Evolutionary conservation across 345 rosid genomes (phyloP).

Genomic region (Hypericum androsaemum): DNA sequence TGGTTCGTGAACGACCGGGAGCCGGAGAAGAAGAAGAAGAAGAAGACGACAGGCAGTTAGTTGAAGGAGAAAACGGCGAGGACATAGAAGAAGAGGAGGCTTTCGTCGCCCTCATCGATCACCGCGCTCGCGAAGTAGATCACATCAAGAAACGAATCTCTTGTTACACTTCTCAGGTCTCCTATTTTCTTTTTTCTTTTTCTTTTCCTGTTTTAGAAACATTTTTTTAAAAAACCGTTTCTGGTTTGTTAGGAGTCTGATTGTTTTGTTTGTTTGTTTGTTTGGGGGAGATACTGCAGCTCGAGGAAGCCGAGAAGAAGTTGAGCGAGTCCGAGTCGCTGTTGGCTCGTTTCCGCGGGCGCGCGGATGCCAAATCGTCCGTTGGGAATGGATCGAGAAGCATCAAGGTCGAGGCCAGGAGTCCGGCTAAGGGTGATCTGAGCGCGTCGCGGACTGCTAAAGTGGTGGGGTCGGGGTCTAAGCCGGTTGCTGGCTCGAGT

Average conservation of each 20-base stretch:
- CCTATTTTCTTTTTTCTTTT: background rate
- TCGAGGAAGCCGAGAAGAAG: constrained; percentile 49
- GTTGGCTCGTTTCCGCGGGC: constrained; percentile 48
- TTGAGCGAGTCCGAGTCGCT: constrained; percentile 43
- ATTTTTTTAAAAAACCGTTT: background rate
- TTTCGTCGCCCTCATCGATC: constrained; percentile 62
- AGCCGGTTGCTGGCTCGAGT: constrained; percentile 15
- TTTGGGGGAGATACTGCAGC: too few relatives aligned
- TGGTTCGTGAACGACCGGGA: too few relatives aligned
- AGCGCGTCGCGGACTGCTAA: constrained; percentile 26
- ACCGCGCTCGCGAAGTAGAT: constrained; percentile 54
- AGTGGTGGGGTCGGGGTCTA: constrained; percentile 21
- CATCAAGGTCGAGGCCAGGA: constrained; percentile 31
- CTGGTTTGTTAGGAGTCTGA: too few relatives aligned
- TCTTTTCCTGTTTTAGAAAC: background rate
- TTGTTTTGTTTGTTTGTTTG: too few relatives aligned
- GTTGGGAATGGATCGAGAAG: constrained; percentile 17
- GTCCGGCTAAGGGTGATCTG: too few relatives aligned
- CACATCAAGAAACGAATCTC: constrained; percentile 50
- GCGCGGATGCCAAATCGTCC: constrained; percentile 16
- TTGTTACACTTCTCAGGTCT: constrained; percentile 46
- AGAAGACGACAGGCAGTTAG: constrained; percentile 20
- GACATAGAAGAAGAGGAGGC: constrained; percentile 46
- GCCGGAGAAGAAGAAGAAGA: constrained; percentile 11
- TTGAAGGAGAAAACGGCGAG: too few relatives aligned